Evolutionary conservation across 2,329 filamentous ascomycete genomes (phyloP).

Genomic region (Colletotrichum coccodes): DNA sequence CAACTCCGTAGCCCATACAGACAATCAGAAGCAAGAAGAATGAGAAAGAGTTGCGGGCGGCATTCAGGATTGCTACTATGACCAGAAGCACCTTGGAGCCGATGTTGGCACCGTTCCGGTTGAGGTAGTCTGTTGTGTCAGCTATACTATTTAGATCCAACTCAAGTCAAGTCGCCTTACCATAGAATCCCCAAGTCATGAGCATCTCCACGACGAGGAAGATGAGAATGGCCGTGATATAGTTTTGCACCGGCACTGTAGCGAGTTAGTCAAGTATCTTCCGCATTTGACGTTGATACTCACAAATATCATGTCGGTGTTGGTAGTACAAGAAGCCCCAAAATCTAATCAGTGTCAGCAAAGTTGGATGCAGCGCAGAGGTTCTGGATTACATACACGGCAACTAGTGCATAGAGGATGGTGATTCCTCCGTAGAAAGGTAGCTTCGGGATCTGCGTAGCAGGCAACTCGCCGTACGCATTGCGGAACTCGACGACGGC

Average conservation of each 20-base stretch:
- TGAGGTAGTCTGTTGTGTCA: conserved; percentile 81
- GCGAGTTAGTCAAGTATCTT: conserved; percentile 10
- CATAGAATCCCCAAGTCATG: conserved; percentile 98
- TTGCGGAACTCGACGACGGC: conserved; percentile 93
- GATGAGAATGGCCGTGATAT: conserved; percentile 95
- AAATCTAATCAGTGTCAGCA: conserved; percentile 61
- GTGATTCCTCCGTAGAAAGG: conserved; percentile 97
- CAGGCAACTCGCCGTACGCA: conserved; percentile 94
- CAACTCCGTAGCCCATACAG: conserved; percentile 99
- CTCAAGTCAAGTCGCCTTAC: conserved; percentile 52
- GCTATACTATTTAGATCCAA: conserved; percentile 28
- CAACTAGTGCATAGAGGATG: conserved; percentile 90
- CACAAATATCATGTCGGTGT: conserved; percentile 82
- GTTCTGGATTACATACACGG: conserved; percentile 60
- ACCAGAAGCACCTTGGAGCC: conserved; percentile 89
- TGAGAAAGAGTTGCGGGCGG: conserved; percentile 94
- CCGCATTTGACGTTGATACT: neutral
- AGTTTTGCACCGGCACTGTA: conserved; percentile 93
- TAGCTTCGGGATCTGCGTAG: conserved; percentile 94
- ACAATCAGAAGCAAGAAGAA: conserved; percentile 98
- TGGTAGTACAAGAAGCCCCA: conserved; percentile 98
- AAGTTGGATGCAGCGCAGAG: neutral
- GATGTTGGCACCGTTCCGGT: conserved; percentile 85
- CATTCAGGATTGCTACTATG: conserved; percentile 91
- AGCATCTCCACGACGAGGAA: conserved; percentile 97